Base-by-base conservation (phyloP, 106 monocot genomes). In the Allium cepa region DNA sequence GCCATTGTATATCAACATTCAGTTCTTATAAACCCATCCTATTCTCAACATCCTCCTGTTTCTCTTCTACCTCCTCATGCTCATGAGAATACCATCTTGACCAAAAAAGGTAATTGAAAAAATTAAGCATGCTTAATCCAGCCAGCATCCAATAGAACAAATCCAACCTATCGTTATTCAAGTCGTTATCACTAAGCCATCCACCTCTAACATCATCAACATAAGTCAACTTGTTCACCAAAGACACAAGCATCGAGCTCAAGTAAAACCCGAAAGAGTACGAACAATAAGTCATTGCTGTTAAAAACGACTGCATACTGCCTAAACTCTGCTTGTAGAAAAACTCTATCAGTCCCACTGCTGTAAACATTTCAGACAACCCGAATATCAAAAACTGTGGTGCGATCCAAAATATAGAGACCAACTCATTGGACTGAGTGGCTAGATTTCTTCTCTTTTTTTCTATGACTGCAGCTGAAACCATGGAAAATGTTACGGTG, bases 231-330 rank as follows among this genome's bases (percentile, higher is more conserved):
- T 57, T 88, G 81, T 95, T 91, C 53, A 86, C 88, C 11, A 88
- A 45, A 10, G 95, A 91, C 9, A 95, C 95, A 17, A 95, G 70
- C 3, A 95, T 12, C 0, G 95, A 88, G 79, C 95, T 95, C 50
- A 95, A 26, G 73, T 69, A 95, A 78, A 95, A 95, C 4, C 91
- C 95, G 26, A 95, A 95, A 0, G 95, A 95, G 68, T 95, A 95
- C 17, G 95, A 95, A 64, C 95, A 95, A 61, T 95, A 95, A 1
- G 95, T 91, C 79, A 95, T 91, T 68, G 91, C 88, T 0, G 95
- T 95, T 2, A 91, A 75, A 57, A 91, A 95, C 4, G 95, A 78
- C 60, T 88, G 95, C 96, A 97, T 97, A 3, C 92, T 88, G 0
- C 68, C 77, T 26, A 84, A 36, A 0, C 91, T 84, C 75, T 93